Base-by-base conservation (phyloP, 805 yeast genomes). In the Ogataea saltuana region DNA sequence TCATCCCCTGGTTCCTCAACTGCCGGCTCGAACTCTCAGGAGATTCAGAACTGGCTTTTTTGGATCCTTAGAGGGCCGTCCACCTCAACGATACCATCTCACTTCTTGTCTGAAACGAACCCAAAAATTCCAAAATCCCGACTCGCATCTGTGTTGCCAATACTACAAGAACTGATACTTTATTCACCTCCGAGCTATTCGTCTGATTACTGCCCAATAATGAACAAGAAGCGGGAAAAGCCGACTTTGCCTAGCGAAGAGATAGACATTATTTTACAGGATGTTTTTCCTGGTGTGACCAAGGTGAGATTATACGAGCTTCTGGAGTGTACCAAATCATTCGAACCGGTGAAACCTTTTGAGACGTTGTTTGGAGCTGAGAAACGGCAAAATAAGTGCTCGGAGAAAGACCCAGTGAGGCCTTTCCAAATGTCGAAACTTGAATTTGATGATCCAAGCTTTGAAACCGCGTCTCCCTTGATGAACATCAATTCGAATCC, bases 11-110 rank as follows among this genome's bases (percentile, higher is more conserved):
- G 41, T n/a, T 34, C 49, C 1, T 17, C 44, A 6, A 31, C 49
- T 8, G n/a, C 51, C 3, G 30, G 43, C 3, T 26, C 42, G n/a
- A 41, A 39, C 22, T 49, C 52, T 4, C 58, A 58, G 25, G 68
- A 64, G 30, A 63, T 61, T 30, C 74, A 86, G 5, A 84, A 82
- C 50, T 81, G 82, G 63, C 60, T 85, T 25, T 90, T 89, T 1
- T 78, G 85, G 61, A 69, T 85, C 9, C 61, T 85, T 20, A 65
- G 90, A 45, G 77, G 81, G 31, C 75, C 83, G 45, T 82, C 87
- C 15, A 68, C 82, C 0, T 68, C 74, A 33, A 74, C 85, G 0
- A 78, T 85, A 9, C 91, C 95, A 0, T 67, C 70, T 12, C 53
- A 59, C 11, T 80, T 80, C 48, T 62, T 75, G 30, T 47, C 65